Evolutionary conservation across 2,329 filamentous ascomycete species (phyloP).

Genomic region (Incumbomyces lentus): DNA sequence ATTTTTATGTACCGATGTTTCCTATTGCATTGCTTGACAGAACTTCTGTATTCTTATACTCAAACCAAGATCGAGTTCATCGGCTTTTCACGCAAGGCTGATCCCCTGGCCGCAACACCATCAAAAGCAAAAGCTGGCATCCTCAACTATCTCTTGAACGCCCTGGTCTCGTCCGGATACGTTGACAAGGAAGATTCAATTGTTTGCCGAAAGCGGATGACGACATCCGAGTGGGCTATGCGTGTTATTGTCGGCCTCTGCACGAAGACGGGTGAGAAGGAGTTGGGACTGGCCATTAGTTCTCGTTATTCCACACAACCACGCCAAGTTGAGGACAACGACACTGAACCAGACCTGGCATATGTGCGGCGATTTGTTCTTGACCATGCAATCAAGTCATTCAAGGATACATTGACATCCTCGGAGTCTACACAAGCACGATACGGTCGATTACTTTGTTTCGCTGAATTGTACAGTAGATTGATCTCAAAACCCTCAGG

Average conservation of each 20-base stretch:
- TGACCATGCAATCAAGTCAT: slow-evolving; percentile 83
- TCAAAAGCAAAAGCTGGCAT: slow-evolving; percentile 89
- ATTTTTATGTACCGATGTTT: slow-evolving; percentile 97
- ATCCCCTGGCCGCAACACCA: slow-evolving; percentile 72
- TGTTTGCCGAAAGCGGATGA: slow-evolving; percentile 68
- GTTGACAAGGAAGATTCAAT: slow-evolving; percentile 57
- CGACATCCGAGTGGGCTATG: slow-evolving; percentile 77
- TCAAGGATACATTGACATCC: slow-evolving; percentile 74
- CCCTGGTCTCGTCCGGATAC: slow-evolving; percentile 57
- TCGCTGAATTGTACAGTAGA: slow-evolving; percentile 84
- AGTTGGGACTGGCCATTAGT: slow-evolving; percentile 26
- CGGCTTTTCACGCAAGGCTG: slow-evolving; percentile 90
- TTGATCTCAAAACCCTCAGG: slow-evolving; percentile 77
- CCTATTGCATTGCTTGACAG: slow-evolving; percentile 79
- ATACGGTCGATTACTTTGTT: slow-evolving; percentile 75
- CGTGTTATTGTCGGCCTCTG: slow-evolving; percentile 79
- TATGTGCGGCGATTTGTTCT: slow-evolving; percentile 93
- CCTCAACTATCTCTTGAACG: slow-evolving; percentile 84
- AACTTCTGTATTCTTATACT: slow-evolving; percentile 85
- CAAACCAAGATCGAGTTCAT: slow-evolving; percentile 97
- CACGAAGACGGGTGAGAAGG: slow-evolving; percentile 72
- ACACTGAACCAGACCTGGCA: slow-evolving; percentile 71
- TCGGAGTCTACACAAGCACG: slow-evolving; percentile 72
- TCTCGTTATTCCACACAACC: slow-evolving; percentile 35
- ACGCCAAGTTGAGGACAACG: slow-evolving; percentile 40